These are phyloP conservation scores for Trichoderma orchidacearum DNA, from an alignment of 495 filamentous ascomycete species.

Conservation along the genomic window DNA sequence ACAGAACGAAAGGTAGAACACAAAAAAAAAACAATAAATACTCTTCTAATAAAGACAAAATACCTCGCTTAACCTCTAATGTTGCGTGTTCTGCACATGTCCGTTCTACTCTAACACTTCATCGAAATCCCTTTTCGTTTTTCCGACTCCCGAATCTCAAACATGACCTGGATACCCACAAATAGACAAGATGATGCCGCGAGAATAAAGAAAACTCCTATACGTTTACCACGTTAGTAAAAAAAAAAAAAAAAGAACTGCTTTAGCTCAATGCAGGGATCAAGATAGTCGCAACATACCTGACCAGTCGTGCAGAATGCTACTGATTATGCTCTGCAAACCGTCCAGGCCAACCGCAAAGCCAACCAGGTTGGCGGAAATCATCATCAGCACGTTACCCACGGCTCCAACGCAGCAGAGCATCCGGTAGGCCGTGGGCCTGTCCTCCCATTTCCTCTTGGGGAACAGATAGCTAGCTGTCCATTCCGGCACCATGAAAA, in stretches of 20 bases:
- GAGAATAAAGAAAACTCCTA: conserved; percentile 59
- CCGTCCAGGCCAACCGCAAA: conserved; percentile 91
- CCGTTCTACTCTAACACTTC: conserved; percentile 49
- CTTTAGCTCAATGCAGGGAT: too few species aligned
- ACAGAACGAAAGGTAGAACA: background rate
- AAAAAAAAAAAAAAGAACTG: background rate
- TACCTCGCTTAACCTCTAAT: background rate
- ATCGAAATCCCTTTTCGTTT: conserved; percentile 65
- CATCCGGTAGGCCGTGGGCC: conserved; percentile 58
- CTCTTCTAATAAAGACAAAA: background rate
- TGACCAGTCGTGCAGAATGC: conserved; percentile 60
- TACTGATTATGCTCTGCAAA: conserved; percentile 55
- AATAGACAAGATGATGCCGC: conserved; percentile 61
- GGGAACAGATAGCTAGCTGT: conserved; percentile 61
- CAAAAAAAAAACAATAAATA: background rate
- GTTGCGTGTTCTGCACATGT: background rate
- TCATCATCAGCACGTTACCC: conserved; percentile 86
- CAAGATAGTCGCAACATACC: conserved; percentile 26
- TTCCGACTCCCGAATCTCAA: conserved; percentile 83
- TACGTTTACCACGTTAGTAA: conserved; percentile 4
- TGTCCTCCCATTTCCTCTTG: conserved; percentile 46
- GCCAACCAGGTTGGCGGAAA: conserved; percentile 84
- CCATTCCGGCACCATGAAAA: conserved; percentile 87
- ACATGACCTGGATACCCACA: conserved; percentile 87
- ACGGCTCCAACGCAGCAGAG: conserved; percentile 80